These are phyloP conservation scores for Aeschynomene evenia DNA, from an alignment of 306 rosid genomes.

Conservation along the genomic window DNA sequence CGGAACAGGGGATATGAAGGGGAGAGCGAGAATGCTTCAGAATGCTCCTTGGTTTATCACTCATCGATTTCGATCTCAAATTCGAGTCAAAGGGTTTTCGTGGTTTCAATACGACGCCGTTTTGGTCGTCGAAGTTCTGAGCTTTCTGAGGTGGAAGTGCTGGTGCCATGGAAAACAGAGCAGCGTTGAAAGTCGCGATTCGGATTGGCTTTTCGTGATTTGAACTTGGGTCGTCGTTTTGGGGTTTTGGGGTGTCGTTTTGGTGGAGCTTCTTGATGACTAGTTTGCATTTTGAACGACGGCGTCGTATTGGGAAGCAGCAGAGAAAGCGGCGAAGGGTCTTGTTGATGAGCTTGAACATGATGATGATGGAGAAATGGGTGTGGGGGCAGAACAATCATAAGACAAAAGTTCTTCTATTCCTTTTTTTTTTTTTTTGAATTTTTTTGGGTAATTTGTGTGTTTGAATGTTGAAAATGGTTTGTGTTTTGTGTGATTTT, in stretches of 20 bases:
- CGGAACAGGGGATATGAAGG: constrained; percentile 26
- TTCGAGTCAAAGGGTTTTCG: constrained; percentile 12
- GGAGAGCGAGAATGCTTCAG: constrained; percentile 62
- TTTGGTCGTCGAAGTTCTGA: constrained; percentile 30
- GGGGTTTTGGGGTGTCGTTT: constrained; percentile 25
- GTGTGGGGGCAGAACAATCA: constrained; percentile 24
- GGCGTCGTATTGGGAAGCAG: constrained; percentile 60
- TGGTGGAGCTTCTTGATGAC: constrained; percentile 24
- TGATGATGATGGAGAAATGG: constrained; percentile 26
- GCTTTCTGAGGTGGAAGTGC: constrained; percentile 56
- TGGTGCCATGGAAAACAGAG: constrained; percentile 90
- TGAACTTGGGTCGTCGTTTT: constrained; percentile 31
- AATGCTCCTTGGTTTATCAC: constrained; percentile 68
- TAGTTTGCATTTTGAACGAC: constrained; percentile 44
- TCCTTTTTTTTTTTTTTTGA: neutral
- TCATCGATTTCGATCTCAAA: constrained; percentile 40
- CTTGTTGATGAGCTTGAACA: constrained; percentile 57
- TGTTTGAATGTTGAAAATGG: too few relatives aligned
- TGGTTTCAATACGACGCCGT: constrained; percentile 15
- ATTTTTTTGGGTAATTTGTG: too few relatives aligned
- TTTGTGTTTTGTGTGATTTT: too few relatives aligned
- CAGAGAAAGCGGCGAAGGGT: constrained; percentile 67
- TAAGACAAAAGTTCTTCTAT: neutral
- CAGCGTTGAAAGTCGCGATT: constrained; percentile 91
- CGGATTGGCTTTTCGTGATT: constrained; percentile 44